These are phyloP conservation scores for Musa schizocarpa DNA, from an alignment of 176 grass and related monocot genomes.

Conservation along the genomic window DNA sequence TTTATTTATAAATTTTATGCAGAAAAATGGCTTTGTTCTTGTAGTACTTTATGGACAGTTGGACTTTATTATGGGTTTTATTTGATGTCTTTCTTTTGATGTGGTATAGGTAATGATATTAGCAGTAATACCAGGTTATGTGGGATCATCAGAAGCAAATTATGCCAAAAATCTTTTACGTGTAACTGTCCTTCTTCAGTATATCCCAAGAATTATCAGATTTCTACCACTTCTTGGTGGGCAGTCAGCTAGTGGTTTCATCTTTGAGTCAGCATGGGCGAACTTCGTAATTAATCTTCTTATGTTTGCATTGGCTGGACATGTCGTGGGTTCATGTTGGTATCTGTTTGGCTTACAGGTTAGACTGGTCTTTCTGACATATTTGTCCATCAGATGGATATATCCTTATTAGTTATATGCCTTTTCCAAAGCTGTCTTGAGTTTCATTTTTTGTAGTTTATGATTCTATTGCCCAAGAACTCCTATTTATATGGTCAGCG, in stretches of 20 bases:
- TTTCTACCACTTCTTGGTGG: conserved; percentile 86
- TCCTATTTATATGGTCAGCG: not conserved
- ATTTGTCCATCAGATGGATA: not conserved
- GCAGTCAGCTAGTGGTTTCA: conserved; percentile 82
- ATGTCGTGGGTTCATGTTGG: conserved; percentile 98
- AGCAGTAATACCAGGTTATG: conserved; percentile 67
- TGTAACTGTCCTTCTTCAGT: conserved; percentile 82
- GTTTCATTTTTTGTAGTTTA: not conserved
- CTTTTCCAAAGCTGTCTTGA: not conserved
- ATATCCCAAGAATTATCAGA: conserved; percentile 79
- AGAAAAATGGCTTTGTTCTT: not conserved
- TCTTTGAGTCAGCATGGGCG: conserved; percentile 93
- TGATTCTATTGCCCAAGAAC: not conserved
- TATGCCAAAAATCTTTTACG: conserved; percentile 90
- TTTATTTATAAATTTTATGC: not conserved
- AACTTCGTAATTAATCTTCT: conserved; percentile 97
- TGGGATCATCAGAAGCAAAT: conserved; percentile 75
- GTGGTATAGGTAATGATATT: conserved; percentile 87
- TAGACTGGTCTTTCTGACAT: conserved; percentile 4
- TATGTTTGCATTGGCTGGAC: conserved; percentile 90
- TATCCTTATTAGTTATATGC: not conserved
- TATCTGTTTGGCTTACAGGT: conserved; percentile 97
- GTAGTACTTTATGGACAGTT: not conserved
- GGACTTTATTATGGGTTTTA: no score
- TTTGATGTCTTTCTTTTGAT: not conserved